phyloP scores from a whole-genome alignment of 768 basidiomycete genomes.

The Boletus fagicola region DNA sequence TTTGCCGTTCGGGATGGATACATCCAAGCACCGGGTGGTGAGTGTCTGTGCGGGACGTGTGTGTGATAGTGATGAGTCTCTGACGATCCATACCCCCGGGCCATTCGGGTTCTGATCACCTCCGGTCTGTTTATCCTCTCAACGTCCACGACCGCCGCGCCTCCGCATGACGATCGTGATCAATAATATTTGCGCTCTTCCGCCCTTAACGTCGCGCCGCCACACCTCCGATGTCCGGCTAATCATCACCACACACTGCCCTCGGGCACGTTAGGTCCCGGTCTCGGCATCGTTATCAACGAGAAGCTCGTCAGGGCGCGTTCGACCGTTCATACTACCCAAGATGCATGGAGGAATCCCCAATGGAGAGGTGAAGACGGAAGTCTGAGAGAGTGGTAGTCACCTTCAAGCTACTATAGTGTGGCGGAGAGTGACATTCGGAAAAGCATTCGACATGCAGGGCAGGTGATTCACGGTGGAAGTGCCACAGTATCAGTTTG shows the following conservation, averaged over 20 bases:
- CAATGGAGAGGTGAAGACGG: conserved; percentile 58
- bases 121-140: neutral
- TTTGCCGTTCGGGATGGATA: conserved; percentile 55
- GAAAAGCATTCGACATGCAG: neutral
- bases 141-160: neutral
- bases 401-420: neutral
- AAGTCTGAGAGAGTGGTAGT: conserved; percentile 52
- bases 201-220: neutral
- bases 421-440: neutral
- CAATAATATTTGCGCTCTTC: neutral
- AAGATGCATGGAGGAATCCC: conserved; percentile 32
- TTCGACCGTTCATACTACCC: conserved; percentile 10
- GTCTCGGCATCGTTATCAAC: conserved; percentile 61
- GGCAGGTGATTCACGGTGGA: neutral
- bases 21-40: conserved; percentile 44
- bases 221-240: neutral
- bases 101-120: neutral
- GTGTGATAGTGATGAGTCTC: neutral
- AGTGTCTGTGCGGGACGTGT: neutral
- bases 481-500: neutral
- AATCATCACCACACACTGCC: conserved; percentile 3
- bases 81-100: neutral
- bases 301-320: conserved; percentile 48
- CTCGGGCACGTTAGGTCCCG: conserved; percentile 40
- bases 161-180: neutral